Percentiles rank a stretch among this genome's conserved stretches.
These are phyloP conservation scores for Sphaerulina musiva DNA, from an alignment of 2,329 filamentous ascomycete genomes.

Conservation along the genomic window DNA sequence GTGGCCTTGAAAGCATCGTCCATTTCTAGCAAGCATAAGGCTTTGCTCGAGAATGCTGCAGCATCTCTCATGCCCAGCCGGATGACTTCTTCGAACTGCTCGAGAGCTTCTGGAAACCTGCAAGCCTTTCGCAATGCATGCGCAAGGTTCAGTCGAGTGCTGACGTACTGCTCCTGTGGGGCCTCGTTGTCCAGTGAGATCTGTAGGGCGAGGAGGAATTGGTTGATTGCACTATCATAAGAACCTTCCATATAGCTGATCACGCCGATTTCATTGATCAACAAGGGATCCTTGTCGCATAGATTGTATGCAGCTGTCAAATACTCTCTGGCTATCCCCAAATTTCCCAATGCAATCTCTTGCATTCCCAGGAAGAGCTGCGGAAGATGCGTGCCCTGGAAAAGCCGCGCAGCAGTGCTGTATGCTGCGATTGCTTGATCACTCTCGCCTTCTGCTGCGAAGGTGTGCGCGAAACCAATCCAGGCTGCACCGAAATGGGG, in stretches of 20 bases:
- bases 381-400: slow-evolving; percentile 93
- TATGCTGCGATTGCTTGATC: slow-evolving; percentile 98
- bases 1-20: slow-evolving; percentile 70
- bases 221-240: slow-evolving; percentile 64
- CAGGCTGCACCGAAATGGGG: slow-evolving; percentile 94
- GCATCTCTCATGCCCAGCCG: slow-evolving; percentile 70
- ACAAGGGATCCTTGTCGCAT: slow-evolving; percentile 76
- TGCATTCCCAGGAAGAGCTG: slow-evolving; percentile 98
- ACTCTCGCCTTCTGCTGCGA: slow-evolving; percentile 93
- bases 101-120: slow-evolving; percentile 63
- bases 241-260: slow-evolving; percentile 91
- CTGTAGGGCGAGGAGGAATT: slow-evolving; percentile 70
- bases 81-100: slow-evolving; percentile 80
- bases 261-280: slow-evolving; percentile 92
- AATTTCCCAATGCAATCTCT: slow-evolving; percentile 90
- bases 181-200: slow-evolving; percentile 70
- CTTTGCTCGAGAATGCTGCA: slow-evolving; percentile 73
- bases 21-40: slow-evolving; percentile 74
- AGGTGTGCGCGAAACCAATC: slow-evolving; percentile 98
- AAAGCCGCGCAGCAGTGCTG: slow-evolving; percentile 85
- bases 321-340: slow-evolving; percentile 89
- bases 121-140: slow-evolving; percentile 74
- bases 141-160: slow-evolving; percentile 79
- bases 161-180: slow-evolving; percentile 71
- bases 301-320: slow-evolving; percentile 79